These are phyloP conservation scores for Petunia axillaris DNA, from an alignment of 257 asterid species.

Conservation along the genomic window DNA sequence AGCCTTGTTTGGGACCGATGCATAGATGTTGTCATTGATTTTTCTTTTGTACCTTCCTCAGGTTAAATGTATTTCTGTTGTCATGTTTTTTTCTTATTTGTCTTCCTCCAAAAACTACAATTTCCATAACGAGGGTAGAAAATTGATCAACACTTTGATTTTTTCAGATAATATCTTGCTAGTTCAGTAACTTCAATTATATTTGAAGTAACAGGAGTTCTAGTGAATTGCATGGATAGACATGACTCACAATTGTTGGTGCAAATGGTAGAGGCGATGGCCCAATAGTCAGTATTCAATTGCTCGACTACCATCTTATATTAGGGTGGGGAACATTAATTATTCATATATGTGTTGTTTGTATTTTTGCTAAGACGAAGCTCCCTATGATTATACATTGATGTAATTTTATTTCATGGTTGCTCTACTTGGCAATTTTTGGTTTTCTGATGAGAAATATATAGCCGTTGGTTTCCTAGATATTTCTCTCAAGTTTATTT, in stretches of 20 bases:
- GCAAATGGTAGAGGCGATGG: conserved; percentile 80
- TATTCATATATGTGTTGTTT: background rate
- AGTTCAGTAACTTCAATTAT: conserved; percentile 24
- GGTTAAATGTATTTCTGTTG: background rate
- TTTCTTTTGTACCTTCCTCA: conserved; percentile 7
- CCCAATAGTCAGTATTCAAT: conserved; percentile 62
- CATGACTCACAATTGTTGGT: conserved; percentile 80
- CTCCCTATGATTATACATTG: background rate
- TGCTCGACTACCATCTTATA: conserved; percentile 28
- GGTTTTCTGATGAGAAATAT: background rate
- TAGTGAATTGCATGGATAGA: conserved; percentile 82
- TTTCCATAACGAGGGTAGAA: background rate
- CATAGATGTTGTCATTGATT: background rate
- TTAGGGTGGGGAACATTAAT: background rate
- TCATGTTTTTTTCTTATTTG: background rate
- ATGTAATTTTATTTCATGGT: background rate
- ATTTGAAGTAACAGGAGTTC: conserved; percentile 56
- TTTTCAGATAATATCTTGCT: background rate
- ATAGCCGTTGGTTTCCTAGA: too few relatives aligned
- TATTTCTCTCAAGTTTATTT: background rate
- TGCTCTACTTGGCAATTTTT: background rate
- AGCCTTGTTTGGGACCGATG: too few relatives aligned
- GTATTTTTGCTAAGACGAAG: background rate
- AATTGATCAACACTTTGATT: background rate
- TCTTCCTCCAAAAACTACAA: conserved; percentile 1